Evolutionary conservation across 495 filamentous ascomycete genomes (phyloP).

Genomic region (Sporormia fimetaria): DNA sequence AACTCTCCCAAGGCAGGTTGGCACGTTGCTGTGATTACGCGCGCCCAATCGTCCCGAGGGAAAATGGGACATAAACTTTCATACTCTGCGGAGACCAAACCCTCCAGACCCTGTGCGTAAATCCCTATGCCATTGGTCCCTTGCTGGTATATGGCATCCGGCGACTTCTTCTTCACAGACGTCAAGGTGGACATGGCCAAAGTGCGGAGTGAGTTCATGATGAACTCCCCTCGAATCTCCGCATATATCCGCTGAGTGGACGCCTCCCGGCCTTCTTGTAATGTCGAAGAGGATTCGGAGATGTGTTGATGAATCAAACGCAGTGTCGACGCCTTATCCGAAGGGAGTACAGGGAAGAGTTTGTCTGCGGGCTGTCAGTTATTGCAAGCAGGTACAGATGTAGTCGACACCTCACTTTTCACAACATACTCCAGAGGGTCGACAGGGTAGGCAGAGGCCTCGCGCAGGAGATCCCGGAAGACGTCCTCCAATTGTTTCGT

Average conservation of each 20-base stretch:
- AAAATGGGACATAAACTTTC: constrained; percentile 79
- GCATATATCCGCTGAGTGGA: constrained; percentile 68
- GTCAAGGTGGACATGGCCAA: constrained; percentile 78
- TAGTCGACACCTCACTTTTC: constrained; percentile 56
- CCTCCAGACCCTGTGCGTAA: constrained; percentile 79
- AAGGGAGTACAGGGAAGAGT: constrained; percentile 53
- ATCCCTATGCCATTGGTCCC: constrained; percentile 89
- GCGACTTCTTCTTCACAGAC: constrained; percentile 68
- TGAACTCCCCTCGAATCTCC: constrained; percentile 74
- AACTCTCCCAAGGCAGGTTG: constrained; percentile 66
- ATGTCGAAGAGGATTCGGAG: constrained; percentile 41
- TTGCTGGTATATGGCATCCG: constrained; percentile 72
- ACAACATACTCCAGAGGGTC: constrained; percentile 89
- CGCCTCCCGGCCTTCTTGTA: constrained; percentile 39
- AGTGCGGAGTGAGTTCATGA: constrained; percentile 67
- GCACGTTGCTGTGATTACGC: constrained; percentile 65
- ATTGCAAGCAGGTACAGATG: constrained; percentile 31
- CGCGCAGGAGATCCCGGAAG: constrained; percentile 61
- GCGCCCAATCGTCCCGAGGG: constrained; percentile 67
- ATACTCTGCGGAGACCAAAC: constrained; percentile 75
- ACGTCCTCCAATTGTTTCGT: constrained; percentile 70
- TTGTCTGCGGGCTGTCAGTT: constrained; percentile 39
- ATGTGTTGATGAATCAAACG: constrained; percentile 48
- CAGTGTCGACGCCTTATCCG: constrained; percentile 47
- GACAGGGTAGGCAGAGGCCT: constrained; percentile 56